Evolutionary conservation across 179 eudicot species (phyloP).

Genomic region (Gypsophila paniculata): DNA sequence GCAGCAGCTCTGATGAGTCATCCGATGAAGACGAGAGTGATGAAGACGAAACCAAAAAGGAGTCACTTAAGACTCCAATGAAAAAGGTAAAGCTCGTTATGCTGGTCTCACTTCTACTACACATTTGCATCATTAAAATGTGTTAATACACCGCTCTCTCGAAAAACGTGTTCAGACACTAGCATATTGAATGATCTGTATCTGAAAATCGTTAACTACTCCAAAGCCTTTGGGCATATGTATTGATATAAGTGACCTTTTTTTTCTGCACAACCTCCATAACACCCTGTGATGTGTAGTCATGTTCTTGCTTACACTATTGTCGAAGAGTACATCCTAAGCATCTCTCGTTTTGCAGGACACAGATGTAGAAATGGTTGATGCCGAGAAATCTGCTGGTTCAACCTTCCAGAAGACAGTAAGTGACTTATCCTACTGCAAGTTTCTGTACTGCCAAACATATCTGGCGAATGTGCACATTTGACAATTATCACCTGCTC

Average conservation of each 20-base stretch:
- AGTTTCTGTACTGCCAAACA: not conserved
- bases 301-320: not conserved
- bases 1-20: conserved; percentile 24
- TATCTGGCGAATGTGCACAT: too few species aligned
- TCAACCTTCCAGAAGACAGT: conserved; percentile 36
- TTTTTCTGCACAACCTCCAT: too few species aligned
- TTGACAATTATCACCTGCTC: too few species aligned
- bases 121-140: not conserved
- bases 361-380: conserved; percentile 72
- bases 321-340: not conserved
- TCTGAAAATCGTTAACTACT: too few species aligned
- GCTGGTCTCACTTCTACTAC: not conserved
- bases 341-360: conserved; percentile 32
- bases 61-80: conserved; percentile 39
- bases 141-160: too few species aligned
- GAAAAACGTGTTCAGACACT: too few species aligned
- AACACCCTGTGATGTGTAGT: not conserved
- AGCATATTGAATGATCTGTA: too few species aligned
- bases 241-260: too few species aligned
- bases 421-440: not conserved
- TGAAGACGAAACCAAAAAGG: conserved; percentile 33
- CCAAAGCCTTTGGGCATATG: too few species aligned
- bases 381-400: conserved; percentile 35
- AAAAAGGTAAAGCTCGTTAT: conserved; percentile 3
- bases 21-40: conserved; percentile 27